Base-by-base conservation (phyloP, 305 asterid genomes). In the Fraxinus platypoda region DNA sequence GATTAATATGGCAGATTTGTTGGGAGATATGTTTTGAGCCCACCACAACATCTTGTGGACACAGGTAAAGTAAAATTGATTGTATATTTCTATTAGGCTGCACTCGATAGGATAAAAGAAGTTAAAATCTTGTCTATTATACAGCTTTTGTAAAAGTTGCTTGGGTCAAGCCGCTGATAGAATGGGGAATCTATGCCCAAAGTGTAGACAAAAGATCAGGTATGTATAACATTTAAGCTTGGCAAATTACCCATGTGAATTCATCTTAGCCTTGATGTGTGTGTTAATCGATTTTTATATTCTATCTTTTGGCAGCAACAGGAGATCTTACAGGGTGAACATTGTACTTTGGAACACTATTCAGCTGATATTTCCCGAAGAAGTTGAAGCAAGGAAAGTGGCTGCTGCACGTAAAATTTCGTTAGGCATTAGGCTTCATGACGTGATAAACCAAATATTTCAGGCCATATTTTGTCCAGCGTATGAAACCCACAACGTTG, bases 11-110 rank as follows among this genome's bases (percentile, higher is more conserved):
- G 80, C 94, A 95, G 99, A 91, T 96, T 74, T 96, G 98, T 82
- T 88, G 94, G 90, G 98, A 94, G 85, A 90, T 96, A 37, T 92
- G 98, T 84, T 93, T 88, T 43, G 97, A 96, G 85, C 98, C 99
- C 3, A 92, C 95, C 82, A 96, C 98, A 85, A 96, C 99, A 21
- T 89, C 95, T 86, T 96, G 99, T 88, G 99, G 99, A 43, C 99
- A 94, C 92, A 93, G 99, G 99, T 94, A 13, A 64, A 33, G 28
- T 52, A 64, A 31, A 37, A 9, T 26, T 38, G 19, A 3, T 54
- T 6, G 25, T 54, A 54, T 54, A 54, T 54, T 54, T 54, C 54
- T 23, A 28, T 25, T 57, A n/a, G 70, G 77, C 19, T 37, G 38
- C 52, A 9, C 78, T 75, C 64, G 1, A 41, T 19, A 9, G 9